Base-by-base conservation (phyloP, 768 basidiomycete species). In the Suillus brevipes region DNA sequence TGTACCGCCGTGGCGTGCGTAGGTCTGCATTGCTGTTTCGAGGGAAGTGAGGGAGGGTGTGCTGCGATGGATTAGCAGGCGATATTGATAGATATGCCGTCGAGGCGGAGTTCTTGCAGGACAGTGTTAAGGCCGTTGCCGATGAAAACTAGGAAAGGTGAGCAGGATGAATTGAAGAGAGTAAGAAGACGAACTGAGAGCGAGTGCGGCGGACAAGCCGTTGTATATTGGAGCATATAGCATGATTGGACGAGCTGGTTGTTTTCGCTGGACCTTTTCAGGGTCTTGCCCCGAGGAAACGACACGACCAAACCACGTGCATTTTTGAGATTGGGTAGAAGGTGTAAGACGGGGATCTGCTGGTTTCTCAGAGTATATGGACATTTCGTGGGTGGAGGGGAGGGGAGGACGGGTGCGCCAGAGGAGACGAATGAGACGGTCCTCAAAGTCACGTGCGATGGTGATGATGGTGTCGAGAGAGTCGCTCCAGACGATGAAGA, bases 401-500 rank as follows among this genome's bases (percentile, higher is more conserved):
- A 61, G 67, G 28, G 68, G 74, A 50, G 67, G 77, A 66, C 66
- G 79, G 66, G 61, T 80, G 52, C 81, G 76, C 86, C 86, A 87
- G 10, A 87, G 75, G 60, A 83, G 83, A 61, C 80, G 80, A 68
- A 87, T 85, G 74, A 87, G 83, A 60, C 83, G 79, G 65, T 85
- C 82, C 67, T 87, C 87, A 62, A 87, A 83, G 67, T 85, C 84
- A 65, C 82, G 76, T 20, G 75, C 75, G 28, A 68, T 72, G 25
- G 74, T 75, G 64, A 95, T 86, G 74, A 95, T 90, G 68, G 82
- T 83, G 72, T 94, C 91, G 53, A 94, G 82, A 0, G 86, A 84
- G 72, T 94, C 90, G n/a, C 89, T 87, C 93, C 93, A 95, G 67
- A 95, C 87, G 66, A 95, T 85, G 62, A 95, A 82, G 20, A 91